Evolutionary conservation across 1,284 basidiomycete species (phyloP).

Genomic region (Tilletia caries): DNA sequence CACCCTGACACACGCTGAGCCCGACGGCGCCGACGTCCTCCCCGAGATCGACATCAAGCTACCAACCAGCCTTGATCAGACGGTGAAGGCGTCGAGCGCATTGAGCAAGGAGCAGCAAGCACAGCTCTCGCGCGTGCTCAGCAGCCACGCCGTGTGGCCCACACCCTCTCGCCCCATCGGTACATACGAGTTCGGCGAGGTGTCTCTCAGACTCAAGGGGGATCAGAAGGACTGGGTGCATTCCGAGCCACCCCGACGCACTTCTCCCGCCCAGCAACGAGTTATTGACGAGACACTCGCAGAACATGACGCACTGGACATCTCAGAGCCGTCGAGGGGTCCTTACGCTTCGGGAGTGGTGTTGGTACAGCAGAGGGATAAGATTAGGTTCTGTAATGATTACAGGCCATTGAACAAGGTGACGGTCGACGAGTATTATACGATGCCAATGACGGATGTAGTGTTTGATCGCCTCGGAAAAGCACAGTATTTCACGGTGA

Average conservation of each 20-base stretch:
- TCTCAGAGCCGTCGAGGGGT: slow-evolving; percentile 54
- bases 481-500: slow-evolving; percentile 50
- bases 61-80: neutral
- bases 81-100: neutral
- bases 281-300: slow-evolving; percentile 54
- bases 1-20: neutral
- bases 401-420: slow-evolving; percentile 53
- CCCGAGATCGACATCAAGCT: neutral
- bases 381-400: slow-evolving; percentile 51
- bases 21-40: neutral
- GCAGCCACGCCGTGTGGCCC: neutral
- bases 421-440: slow-evolving; percentile 57
- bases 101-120: neutral
- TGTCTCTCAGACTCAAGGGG: neutral
- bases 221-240: neutral
- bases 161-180: neutral
- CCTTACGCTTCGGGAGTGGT: slow-evolving; percentile 55
- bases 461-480: slow-evolving; percentile 55
- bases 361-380: slow-evolving; percentile 52
- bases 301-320: slow-evolving; percentile 45
- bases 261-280: slow-evolving; percentile 51
- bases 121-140: neutral
- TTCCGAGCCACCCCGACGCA: slow-evolving; percentile 39
- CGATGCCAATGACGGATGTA: slow-evolving; percentile 55
- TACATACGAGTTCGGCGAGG: neutral